These are phyloP conservation scores for Colletotrichum endophyticum DNA, from an alignment of 2,329 filamentous ascomycete species.

Conservation along the genomic window DNA sequence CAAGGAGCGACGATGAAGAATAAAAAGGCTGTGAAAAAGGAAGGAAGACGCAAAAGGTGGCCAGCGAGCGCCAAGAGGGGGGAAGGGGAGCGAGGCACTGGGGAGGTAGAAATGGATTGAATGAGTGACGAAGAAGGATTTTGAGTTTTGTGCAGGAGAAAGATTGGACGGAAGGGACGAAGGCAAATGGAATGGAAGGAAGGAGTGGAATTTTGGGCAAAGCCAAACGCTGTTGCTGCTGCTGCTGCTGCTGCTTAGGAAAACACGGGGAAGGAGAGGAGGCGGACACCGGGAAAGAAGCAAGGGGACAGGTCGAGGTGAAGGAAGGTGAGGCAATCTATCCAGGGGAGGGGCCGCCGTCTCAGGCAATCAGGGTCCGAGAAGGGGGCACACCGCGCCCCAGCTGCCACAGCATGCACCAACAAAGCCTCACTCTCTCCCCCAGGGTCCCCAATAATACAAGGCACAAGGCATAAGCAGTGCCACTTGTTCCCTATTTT, in stretches of 20 bases:
- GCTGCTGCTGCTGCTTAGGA: background rate
- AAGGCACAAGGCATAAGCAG: background rate
- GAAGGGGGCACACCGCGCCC: background rate
- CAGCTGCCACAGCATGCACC: background rate
- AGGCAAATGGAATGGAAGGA: conserved; percentile 1
- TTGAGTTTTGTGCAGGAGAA: background rate
- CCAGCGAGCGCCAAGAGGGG: background rate
- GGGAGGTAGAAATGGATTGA: background rate
- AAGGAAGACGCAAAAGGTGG: background rate
- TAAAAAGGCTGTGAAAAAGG: background rate
- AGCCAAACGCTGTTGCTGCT: background rate
- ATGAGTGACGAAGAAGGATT: background rate
- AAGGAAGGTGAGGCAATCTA: conserved; percentile 11
- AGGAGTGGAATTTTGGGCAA: conserved; percentile 2
- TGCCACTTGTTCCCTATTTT: background rate
- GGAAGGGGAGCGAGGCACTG: background rate
- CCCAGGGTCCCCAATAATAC: background rate
- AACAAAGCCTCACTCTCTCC: background rate
- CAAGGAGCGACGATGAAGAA: conserved; percentile 11
- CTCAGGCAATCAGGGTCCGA: conserved; percentile 9
- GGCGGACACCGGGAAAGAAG: background rate
- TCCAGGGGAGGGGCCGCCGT: conserved; percentile 10
- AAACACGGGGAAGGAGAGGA: conserved; percentile 15
- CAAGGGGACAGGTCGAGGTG: background rate
- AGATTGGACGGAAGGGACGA: background rate